Evolutionary conservation across 2,329 filamentous ascomycete genomes (phyloP).

Genomic region (Paecilomyces dactylethromorphus): DNA sequence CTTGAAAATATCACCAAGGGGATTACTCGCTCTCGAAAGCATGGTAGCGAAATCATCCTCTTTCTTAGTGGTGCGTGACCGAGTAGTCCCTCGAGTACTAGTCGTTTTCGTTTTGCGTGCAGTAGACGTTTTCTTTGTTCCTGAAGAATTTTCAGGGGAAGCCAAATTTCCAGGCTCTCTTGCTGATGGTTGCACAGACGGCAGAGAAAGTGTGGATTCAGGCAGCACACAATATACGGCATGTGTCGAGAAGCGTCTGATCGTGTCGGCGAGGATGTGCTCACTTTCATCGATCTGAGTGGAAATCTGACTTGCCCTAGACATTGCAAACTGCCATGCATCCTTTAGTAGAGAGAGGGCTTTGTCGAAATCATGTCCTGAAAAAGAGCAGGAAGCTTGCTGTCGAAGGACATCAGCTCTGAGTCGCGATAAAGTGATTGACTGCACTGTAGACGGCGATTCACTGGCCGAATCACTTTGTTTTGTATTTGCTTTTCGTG

Average conservation of each 20-base stretch:
- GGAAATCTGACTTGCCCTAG: slow-evolving; percentile 58
- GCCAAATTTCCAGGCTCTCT: slow-evolving; percentile 32
- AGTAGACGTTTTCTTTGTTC: slow-evolving; percentile 17
- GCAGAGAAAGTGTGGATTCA: slow-evolving; percentile 86
- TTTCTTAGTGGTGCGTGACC: slow-evolving; percentile 20
- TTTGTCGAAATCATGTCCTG: slow-evolving; percentile 47
- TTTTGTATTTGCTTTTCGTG: slow-evolving; percentile 22
- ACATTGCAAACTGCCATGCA: slow-evolving; percentile 24
- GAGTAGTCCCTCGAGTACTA: slow-evolving; percentile 13
- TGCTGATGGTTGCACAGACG: slow-evolving; percentile 50
- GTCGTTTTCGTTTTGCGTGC: slow-evolving; percentile 21
- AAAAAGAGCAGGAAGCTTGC: slow-evolving; percentile 43
- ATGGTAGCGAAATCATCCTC: slow-evolving; percentile 30
- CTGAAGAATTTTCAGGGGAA: slow-evolving; percentile 30
- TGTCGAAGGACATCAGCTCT: slow-evolving; percentile 45
- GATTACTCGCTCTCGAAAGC: slow-evolving; percentile 28
- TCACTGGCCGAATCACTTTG: slow-evolving; percentile 11
- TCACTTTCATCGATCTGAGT: slow-evolving; percentile 31
- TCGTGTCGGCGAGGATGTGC: slow-evolving; percentile 31
- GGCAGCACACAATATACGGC: slow-evolving; percentile 84
- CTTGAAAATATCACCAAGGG: slow-evolving; percentile 25
- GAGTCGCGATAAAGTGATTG: slow-evolving; percentile 35
- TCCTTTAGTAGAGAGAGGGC: slow-evolving; percentile 49
- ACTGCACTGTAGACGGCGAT: slow-evolving; percentile 22
- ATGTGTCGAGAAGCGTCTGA: slow-evolving; percentile 59